These are phyloP conservation scores for Fusarium sp. DNA, from an alignment of 2,329 filamentous ascomycete species.

Conservation along the genomic window DNA sequence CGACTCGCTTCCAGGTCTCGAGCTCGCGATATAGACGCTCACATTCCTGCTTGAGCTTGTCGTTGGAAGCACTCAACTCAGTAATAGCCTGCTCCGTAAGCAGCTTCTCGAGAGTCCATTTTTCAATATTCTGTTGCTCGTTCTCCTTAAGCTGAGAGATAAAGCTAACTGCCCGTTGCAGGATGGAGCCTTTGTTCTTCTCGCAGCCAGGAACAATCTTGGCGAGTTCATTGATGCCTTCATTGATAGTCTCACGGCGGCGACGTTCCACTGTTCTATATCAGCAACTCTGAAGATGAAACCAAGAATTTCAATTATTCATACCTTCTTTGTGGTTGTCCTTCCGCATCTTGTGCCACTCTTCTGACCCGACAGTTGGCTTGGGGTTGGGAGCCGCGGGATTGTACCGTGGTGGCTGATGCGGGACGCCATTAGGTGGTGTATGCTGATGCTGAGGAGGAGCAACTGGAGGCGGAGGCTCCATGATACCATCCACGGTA, in stretches of 20 bases:
- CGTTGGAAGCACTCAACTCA: constrained; percentile 87
- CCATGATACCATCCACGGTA: constrained; percentile 50
- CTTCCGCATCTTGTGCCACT: constrained; percentile 97
- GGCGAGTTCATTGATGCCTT: constrained; percentile 97
- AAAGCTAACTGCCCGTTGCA: constrained; percentile 93
- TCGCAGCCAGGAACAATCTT: constrained; percentile 98
- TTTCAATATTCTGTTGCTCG: constrained; percentile 92
- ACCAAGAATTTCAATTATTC: constrained; percentile 44
- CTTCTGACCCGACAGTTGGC: constrained; percentile 92
- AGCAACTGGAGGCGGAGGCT: constrained; percentile 42
- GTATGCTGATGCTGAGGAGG: constrained; percentile 50
- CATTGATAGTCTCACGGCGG: constrained; percentile 97
- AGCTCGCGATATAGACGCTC: constrained; percentile 82
- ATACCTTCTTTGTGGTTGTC: constrained; percentile 99
- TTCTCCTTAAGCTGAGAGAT: constrained; percentile 96
- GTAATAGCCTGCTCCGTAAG: constrained; percentile 89
- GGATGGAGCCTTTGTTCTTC: constrained; percentile 98
- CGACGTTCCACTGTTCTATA: constrained; percentile 84
- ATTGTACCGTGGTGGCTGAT: constrained; percentile 53
- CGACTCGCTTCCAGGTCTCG: constrained; percentile 81
- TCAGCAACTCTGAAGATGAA: constrained; percentile 39
- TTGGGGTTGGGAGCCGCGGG: constrained; percentile 68
- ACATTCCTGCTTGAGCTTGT: constrained; percentile 86
- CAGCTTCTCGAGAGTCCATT: constrained; percentile 92
- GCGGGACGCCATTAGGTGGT: constrained; percentile 58